A percentile compares a stretch with the other conserved stretches of the same genome.
Evolutionary conservation across 2,329 filamentous ascomycete species (phyloP).

Genomic region (Pyrenochaeta sp.): DNA sequence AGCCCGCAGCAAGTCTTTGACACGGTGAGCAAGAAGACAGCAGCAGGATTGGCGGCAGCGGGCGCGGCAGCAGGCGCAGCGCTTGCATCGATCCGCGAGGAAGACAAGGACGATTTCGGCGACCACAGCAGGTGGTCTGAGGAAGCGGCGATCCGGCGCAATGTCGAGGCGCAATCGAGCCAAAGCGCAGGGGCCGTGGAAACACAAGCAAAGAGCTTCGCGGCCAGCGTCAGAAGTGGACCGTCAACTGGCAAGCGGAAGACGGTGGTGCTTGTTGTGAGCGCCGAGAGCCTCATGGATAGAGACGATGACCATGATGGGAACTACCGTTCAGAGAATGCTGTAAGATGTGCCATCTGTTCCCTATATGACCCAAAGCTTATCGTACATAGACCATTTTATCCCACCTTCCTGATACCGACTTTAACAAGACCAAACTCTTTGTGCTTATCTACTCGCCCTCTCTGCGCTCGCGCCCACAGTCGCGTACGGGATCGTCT

Average conservation of each 20-base stretch:
- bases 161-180: conserved; percentile 47
- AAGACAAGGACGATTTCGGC: conserved; percentile 79
- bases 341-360: conserved; percentile 65
- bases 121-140: conserved; percentile 94
- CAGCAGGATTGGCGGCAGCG: conserved; percentile 82
- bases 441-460: conserved; percentile 93
- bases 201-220: conserved; percentile 43
- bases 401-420: conserved; percentile 83
- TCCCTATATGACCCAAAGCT: conserved; percentile 19
- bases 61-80: conserved; percentile 84
- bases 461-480: conserved; percentile 71
- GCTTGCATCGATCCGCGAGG: conserved; percentile 82
- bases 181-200: conserved; percentile 46
- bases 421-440: conserved; percentile 77
- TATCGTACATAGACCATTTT: conserved; percentile 67
- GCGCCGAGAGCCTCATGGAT: conserved; percentile 73
- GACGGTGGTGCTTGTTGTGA: conserved; percentile 88
- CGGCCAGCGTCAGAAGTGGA: conserved; percentile 36
- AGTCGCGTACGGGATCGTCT: conserved; percentile 55
- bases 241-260: conserved; percentile 57
- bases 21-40: conserved; percentile 80
- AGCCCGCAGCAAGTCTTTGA: conserved; percentile 91
- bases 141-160: conserved; percentile 76
- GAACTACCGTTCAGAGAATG: conserved; percentile 74
- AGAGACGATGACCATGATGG: conserved; percentile 64